Evolutionary conservation across 2,329 filamentous ascomycete genomes (phyloP).

Genomic region (Pseudophaeomoniella oleicola): DNA sequence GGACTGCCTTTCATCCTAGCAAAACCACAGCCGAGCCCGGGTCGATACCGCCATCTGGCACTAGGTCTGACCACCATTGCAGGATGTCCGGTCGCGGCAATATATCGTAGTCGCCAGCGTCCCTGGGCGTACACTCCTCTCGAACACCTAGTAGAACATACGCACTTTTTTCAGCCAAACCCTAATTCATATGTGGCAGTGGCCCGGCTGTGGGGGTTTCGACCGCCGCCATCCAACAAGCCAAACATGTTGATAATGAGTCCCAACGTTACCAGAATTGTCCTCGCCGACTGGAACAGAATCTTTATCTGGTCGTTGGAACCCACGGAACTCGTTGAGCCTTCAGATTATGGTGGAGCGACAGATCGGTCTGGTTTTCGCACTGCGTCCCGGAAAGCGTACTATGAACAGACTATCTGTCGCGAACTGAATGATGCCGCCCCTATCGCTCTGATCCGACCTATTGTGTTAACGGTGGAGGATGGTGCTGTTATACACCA

Average conservation of each 20-base stretch:
- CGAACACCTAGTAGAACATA: too few relatives aligned
- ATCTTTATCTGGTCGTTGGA: constrained; percentile 25
- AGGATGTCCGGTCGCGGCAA: too few relatives aligned
- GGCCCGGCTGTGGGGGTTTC: constrained; percentile 21
- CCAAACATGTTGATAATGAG: constrained; percentile 20
- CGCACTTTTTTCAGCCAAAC: too few relatives aligned
- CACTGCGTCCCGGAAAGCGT: background rate
- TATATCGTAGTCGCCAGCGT: too few relatives aligned
- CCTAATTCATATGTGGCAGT: too few relatives aligned
- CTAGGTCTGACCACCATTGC: too few relatives aligned
- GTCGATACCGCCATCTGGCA: too few relatives aligned
- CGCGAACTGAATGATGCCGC: constrained; percentile 5
- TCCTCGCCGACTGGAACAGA: constrained; percentile 26
- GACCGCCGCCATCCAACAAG: constrained; percentile 16
- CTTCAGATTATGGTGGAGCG: constrained; percentile 9
- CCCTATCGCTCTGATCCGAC: constrained; percentile 6
- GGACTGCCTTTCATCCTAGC: too few relatives aligned
- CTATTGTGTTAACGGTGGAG: constrained; percentile 8
- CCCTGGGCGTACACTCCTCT: too few relatives aligned
- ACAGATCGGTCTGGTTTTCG: background rate
- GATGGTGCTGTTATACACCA: constrained; percentile 8
- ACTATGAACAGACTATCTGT: background rate
- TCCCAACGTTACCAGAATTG: constrained; percentile 20
- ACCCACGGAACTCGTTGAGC: constrained; percentile 20
- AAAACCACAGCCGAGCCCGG: too few relatives aligned